A percentile compares a stretch with the other conserved stretches of the same genome.
These are phyloP conservation scores for Phialophora expanda DNA, from an alignment of 2,329 filamentous ascomycete species.

Conservation along the genomic window DNA sequence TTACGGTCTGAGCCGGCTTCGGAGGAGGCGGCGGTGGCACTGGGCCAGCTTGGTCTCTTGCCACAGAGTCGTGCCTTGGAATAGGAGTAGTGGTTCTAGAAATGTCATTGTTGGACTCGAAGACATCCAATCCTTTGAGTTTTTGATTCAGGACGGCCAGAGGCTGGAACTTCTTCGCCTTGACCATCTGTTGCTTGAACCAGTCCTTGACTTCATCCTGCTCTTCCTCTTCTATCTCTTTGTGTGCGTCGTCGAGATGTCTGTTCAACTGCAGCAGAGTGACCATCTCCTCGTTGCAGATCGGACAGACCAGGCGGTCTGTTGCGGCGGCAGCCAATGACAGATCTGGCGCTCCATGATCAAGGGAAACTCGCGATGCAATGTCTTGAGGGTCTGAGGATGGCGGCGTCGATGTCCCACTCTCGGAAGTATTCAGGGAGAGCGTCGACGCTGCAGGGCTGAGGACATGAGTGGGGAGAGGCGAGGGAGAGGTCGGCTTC, in stretches of 20 bases:
- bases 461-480: slow-evolving; percentile 54
- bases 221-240: slow-evolving; percentile 83
- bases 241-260: slow-evolving; percentile 86
- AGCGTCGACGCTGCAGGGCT: slow-evolving; percentile 74
- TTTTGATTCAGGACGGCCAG: slow-evolving; percentile 92
- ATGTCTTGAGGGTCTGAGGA: slow-evolving; percentile 78
- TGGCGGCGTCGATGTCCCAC: slow-evolving; percentile 71
- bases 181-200: slow-evolving; percentile 93
- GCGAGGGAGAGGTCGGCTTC: slow-evolving; percentile 48
- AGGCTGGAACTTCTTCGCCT: slow-evolving; percentile 91
- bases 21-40: slow-evolving; percentile 36
- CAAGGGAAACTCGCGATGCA: slow-evolving; percentile 77
- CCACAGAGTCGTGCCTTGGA: slow-evolving; percentile 32
- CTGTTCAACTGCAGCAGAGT: slow-evolving; percentile 91
- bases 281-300: slow-evolving; percentile 98
- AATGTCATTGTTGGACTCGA: slow-evolving; percentile 82
- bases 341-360: slow-evolving; percentile 60
- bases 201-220: slow-evolving; percentile 96
- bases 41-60: slow-evolving; percentile 39
- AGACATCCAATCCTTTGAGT: slow-evolving; percentile 87
- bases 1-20: slow-evolving; percentile 47
- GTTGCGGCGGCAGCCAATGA: slow-evolving; percentile 60
- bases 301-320: slow-evolving; percentile 85
- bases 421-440: slow-evolving; percentile 62
- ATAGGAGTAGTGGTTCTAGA: slow-evolving; percentile 48